Conservation (phyloP, 2,329 filamentous ascomycete species). For the Lasiodiplodia gonubiensis region DNA sequence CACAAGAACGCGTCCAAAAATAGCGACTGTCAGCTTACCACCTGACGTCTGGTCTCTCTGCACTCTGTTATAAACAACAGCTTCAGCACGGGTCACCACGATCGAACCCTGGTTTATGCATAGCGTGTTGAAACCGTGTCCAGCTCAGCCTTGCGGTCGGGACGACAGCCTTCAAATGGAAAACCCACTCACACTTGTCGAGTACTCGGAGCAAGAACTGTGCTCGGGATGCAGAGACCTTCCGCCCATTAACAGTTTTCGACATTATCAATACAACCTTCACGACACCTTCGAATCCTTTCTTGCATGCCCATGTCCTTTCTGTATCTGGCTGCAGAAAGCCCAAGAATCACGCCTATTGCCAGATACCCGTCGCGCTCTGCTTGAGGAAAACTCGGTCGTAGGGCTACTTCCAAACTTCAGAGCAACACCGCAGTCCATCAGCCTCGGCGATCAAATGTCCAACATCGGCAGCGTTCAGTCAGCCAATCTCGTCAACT, state of each 20-base stretch:
- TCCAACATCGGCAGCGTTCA: not conserved
- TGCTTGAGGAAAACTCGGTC: not conserved
- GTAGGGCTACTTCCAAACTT: not conserved
- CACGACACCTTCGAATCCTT: not conserved
- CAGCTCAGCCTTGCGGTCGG: not conserved
- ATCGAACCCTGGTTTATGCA: too few species aligned
- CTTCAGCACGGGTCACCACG: too few species aligned
- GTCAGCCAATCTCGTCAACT: not conserved
- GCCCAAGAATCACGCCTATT: not conserved
- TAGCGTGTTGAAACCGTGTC: too few species aligned
- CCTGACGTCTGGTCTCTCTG: too few species aligned
- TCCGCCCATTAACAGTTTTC: not conserved
- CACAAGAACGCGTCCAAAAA: too few species aligned
- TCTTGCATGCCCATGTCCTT: not conserved
- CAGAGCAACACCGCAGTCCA: not conserved
- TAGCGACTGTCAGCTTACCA: too few species aligned
- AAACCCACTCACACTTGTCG: not conserved
- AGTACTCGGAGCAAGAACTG: not conserved
- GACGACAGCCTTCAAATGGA: not conserved
- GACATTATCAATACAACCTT: not conserved
- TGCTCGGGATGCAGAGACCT: not conserved
- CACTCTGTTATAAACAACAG: too few species aligned
- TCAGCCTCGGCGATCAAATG: not conserved
- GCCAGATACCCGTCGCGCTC: not conserved
- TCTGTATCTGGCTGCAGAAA: not conserved